These are phyloP conservation scores for Acanthamoeba lenticulata DNA, from an alignment of 208 protist species.

Conservation along the genomic window DNA sequence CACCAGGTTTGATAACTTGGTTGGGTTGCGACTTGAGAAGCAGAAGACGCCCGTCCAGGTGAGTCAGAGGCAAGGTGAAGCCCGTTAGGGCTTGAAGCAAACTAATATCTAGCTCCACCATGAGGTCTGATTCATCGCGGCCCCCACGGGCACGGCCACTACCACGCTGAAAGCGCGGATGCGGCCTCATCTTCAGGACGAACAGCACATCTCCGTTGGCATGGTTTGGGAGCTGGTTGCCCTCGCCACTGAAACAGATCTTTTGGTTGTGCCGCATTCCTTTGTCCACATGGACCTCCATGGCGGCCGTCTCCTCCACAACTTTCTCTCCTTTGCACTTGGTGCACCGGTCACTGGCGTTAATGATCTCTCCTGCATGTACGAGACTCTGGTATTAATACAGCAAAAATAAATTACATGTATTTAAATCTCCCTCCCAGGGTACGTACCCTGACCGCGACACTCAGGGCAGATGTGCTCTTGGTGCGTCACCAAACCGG, in stretches of 20 bases:
- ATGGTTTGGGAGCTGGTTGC: slow-evolving; percentile 94
- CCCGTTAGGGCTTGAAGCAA: slow-evolving; percentile 63
- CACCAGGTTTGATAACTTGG: slow-evolving; percentile 66
- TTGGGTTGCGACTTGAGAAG: slow-evolving; percentile 37
- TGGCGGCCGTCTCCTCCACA: slow-evolving; percentile 83
- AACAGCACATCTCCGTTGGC: slow-evolving; percentile 97
- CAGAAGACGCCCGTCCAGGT: slow-evolving; percentile 65
- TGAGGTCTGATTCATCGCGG: background rate
- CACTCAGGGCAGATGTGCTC: slow-evolving; percentile 62
- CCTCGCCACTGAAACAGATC: slow-evolving; percentile 96
- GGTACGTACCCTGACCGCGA: slow-evolving; percentile 56
- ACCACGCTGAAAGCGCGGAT: slow-evolving; percentile 79
- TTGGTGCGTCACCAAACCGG: slow-evolving; percentile 89
- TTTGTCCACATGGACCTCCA: slow-evolving; percentile 97
- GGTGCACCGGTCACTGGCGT: slow-evolving; percentile 94
- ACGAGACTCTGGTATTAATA: no score
- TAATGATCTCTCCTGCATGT: slow-evolving; percentile 77
- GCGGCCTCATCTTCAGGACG: slow-evolving; percentile 95
- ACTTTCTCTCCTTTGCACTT: slow-evolving; percentile 95
- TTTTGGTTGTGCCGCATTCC: slow-evolving; percentile 96
- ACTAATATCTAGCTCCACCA: slow-evolving; percentile 26
- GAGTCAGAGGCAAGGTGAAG: slow-evolving; percentile 38
- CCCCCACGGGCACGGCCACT: background rate
- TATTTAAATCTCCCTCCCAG: no score
- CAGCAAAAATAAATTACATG: no score